Evolutionary conservation across 768 basidiomycete genomes (phyloP).

Genomic region (Boletus sp.): DNA sequence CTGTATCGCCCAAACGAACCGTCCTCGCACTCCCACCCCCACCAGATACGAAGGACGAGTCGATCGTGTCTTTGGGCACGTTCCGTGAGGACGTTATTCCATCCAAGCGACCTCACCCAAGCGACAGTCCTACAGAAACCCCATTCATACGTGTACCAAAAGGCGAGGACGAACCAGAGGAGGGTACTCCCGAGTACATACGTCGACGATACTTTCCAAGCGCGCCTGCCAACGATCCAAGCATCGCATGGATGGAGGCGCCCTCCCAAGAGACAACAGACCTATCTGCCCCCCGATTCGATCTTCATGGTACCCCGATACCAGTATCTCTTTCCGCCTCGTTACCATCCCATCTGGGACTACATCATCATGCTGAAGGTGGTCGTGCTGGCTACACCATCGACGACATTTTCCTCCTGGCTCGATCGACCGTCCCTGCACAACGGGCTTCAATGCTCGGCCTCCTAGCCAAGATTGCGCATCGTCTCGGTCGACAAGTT

Average conservation of each 20-base stretch:
- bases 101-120: slow-evolving; percentile 8
- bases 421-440: slow-evolving; percentile 76
- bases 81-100: slow-evolving; percentile 25
- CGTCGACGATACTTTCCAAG: slow-evolving; percentile 79
- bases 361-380: slow-evolving; percentile 86
- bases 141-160: background rate
- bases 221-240: slow-evolving; percentile 63
- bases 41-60: slow-evolving; percentile 23
- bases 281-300: slow-evolving; percentile 55
- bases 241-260: slow-evolving; percentile 72
- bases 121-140: background rate
- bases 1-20: slow-evolving; percentile 64
- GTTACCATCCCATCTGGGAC: slow-evolving; percentile 79
- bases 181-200: slow-evolving; percentile 81
- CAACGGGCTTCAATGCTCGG: slow-evolving; percentile 83
- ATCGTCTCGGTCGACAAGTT: slow-evolving; percentile 25
- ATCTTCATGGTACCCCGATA: slow-evolving; percentile 72
- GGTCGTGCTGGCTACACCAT: slow-evolving; percentile 83
- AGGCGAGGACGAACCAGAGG: slow-evolving; percentile 41
- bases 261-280: slow-evolving; percentile 9
- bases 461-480: slow-evolving; percentile 59
- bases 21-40: slow-evolving; percentile 52
- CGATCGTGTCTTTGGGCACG: slow-evolving; percentile 39
- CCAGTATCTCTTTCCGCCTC: slow-evolving; percentile 47
- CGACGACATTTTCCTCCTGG: slow-evolving; percentile 77